Evolutionary conservation across 2,329 filamentous ascomycete species (phyloP).

Genomic region (Colletotrichum falcatum): DNA sequence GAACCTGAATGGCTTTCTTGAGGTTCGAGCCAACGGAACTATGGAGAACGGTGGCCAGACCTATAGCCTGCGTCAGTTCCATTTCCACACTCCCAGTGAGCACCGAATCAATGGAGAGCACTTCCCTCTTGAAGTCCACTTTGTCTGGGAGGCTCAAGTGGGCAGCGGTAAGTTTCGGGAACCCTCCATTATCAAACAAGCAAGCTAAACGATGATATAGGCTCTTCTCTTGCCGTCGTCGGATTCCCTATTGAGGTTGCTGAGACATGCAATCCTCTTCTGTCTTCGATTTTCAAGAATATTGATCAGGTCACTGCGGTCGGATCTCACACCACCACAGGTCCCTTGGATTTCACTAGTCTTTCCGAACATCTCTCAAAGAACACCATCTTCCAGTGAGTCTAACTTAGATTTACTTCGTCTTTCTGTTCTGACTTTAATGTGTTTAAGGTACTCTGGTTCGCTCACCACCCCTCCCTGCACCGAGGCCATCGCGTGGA

Average conservation of each 20-base stretch:
- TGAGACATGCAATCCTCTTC: conserved; percentile 45
- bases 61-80: conserved; percentile 65
- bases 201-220: conserved; percentile 44
- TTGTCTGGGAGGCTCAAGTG: conserved; percentile 54
- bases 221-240: conserved; percentile 51
- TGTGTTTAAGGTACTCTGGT: conserved; percentile 59
- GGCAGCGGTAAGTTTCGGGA: conserved; percentile 21
- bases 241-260: conserved; percentile 53
- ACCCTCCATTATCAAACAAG: neutral
- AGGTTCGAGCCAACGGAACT: conserved; percentile 62
- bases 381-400: conserved; percentile 55
- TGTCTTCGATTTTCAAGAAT: conserved; percentile 53
- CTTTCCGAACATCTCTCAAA: conserved; percentile 54
- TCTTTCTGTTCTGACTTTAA: neutral
- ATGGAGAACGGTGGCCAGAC: conserved; percentile 54
- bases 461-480: conserved; percentile 76
- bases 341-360: conserved; percentile 56
- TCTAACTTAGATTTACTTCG: neutral
- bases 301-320: conserved; percentile 53
- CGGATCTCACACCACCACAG: conserved; percentile 53
- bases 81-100: conserved; percentile 71
- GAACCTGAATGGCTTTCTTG: conserved; percentile 64
- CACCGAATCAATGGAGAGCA: conserved; percentile 61
- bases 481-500: conserved; percentile 66
- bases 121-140: conserved; percentile 57